Base-by-base conservation (phyloP, 768 basidiomycete genomes). In the Suillus alpinus region DNA sequence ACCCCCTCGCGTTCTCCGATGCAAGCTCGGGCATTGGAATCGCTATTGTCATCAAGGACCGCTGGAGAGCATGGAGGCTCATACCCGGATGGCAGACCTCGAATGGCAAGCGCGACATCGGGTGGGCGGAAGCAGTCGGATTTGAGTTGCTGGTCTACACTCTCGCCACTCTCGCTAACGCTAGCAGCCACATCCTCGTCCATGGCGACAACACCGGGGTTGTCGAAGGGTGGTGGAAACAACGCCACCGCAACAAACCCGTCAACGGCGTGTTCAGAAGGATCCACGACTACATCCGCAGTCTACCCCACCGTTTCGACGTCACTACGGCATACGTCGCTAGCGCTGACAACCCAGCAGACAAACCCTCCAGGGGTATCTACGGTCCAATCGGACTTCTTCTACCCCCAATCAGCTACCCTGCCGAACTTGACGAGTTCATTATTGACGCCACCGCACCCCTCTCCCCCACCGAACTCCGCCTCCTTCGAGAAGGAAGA, bases 101-200 rank as follows among this genome's bases (percentile, higher is more conserved):
- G 6, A 23, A 26, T n/a, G 52, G 47, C 1, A 26, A 56, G 20
- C 0, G 50, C 0, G 63, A 68, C 57, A 69, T 69, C 29, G 59
- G 50, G 10, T 69, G 68, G 68, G 67, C 61, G 1, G 63, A 69
- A 59, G 67, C 65, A 0, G n/a, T 68, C 14, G 55, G 55, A 2
- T 65, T 68, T 31, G 58, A 68, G 26, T 26, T 68, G n/a, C 61
- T 65, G 31, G 18, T 61, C 4, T 32, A 43, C 2, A 5, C 40
- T 16, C 7, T 66, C 10, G 20, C 59, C 31, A 9, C 58, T 46
- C 9, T 66, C 62, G 3, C 29, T 41, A 1, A 13, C 4, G 0
- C 14, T 23, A 18, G 43, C 8, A 3, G 14, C 2, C 9, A 10
- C 34, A 10, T 66, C 53, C 6, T 23, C 13, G 18, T 66, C 47